Conservation (phyloP, 1,284 basidiomycete species). For the Sanghuangporus weigelae region DNA sequence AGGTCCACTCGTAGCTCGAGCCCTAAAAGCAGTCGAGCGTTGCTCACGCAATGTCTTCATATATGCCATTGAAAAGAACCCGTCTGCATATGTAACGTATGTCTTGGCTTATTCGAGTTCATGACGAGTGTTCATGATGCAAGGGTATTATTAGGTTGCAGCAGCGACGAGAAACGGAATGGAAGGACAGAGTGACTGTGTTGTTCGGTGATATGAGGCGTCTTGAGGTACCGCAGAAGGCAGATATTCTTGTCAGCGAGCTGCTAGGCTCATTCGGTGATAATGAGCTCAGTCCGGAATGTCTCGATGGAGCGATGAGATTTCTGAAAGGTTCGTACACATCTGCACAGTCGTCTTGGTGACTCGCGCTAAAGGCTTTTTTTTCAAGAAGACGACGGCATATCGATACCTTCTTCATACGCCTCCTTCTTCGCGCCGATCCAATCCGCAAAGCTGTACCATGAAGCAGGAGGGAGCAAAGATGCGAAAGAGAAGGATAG, state of each 20-base stretch:
- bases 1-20: conserved; percentile 89
- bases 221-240: conserved; percentile 75
- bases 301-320: conserved; percentile 91
- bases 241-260: conserved; percentile 95
- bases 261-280: conserved; percentile 97
- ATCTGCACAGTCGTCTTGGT: not conserved
- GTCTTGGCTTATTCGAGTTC: conserved; percentile 27
- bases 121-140: not conserved
- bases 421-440: conserved; percentile 92
- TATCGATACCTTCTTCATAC: conserved; percentile 96
- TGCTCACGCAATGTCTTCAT: conserved; percentile 62
- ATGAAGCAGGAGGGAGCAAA: conserved; percentile 64
- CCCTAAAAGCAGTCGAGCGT: conserved; percentile 73
- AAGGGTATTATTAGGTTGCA: conserved; percentile 56
- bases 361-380: not conserved
- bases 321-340: conserved; percentile 74
- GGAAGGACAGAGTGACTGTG: conserved; percentile 79
- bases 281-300: conserved; percentile 97
- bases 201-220: conserved; percentile 93
- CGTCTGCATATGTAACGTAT: conserved; percentile 88
- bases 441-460: conserved; percentile 88
- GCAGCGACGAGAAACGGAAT: conserved; percentile 74
- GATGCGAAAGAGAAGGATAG: conserved; percentile 40
- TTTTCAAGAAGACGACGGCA: conserved; percentile 63
- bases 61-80: conserved; percentile 96